Base-by-base conservation (phyloP, 768 basidiomycete species). In the Calocera cornea region DNA sequence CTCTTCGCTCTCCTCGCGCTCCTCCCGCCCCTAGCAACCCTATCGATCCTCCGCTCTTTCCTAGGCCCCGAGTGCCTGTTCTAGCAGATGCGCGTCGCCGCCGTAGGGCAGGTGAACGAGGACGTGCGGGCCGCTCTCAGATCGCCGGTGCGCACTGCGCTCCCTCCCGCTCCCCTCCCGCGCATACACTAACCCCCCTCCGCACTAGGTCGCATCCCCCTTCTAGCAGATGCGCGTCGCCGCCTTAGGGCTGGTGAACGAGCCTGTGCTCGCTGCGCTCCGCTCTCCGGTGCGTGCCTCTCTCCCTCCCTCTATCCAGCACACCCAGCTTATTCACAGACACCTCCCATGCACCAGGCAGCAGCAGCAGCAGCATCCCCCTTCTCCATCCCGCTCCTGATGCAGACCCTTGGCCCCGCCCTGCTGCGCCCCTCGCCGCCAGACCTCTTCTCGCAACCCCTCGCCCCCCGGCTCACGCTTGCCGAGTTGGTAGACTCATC, bases 161-260 rank as follows among this genome's bases (percentile, higher is more conserved):
- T 3, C 36, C 36, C 36, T 5, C 36, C 36, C 7, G 36, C 36
- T 38, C 1, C 82, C 10, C 70, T 77, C 12, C 72, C 74, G 5
- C 17, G n/a, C n/a, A n/a, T n/a, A n/a, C 70, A 2, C 47, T 65
- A 11, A 31, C 65, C 22, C 24, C 11, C 19, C 27, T 19, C 16
- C 24, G 29, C 5, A 34, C 68, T 31, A 69, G 47, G 41, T 68
- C 36, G 71, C 75, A 31, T 81, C 80, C 33, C 77, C 83, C 17
- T 82, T 83, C 54, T 85, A 85, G 0, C 86, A 87, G 72, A 87
- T 90, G 81, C 81, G 85, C 10, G 83, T 84, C 0, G 86, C 88
- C 0, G 83, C 86, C 0, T 79, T 91, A 0, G 86, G 86, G 0
- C 78, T 90, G 1, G 80, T 89, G 0, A 88, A 87, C 73, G 87